Conservation (phyloP, 2,329 filamentous ascomycete species). For the Xylariaceae sp. region DNA sequence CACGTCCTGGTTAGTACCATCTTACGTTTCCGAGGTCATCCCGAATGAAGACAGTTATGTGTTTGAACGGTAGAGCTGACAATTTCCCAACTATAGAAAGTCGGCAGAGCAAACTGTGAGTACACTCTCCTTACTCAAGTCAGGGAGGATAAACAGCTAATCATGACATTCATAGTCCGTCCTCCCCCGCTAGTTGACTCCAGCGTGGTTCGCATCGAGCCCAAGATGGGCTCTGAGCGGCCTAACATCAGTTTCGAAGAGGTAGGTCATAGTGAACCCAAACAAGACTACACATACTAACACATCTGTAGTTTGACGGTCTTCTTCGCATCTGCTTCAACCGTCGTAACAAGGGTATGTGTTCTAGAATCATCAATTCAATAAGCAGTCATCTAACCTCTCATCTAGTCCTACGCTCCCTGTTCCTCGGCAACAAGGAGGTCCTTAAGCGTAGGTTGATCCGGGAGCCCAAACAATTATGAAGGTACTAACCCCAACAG, state of each 20-base stretch:
- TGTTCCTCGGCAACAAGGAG: conserved; percentile 19
- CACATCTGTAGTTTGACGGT: conserved; percentile 40
- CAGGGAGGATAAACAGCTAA: no score
- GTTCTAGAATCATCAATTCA: background rate
- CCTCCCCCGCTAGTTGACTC: conserved; percentile 85
- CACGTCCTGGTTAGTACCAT: conserved; percentile 18
- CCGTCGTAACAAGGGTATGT: conserved; percentile 68
- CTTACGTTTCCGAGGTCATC: background rate
- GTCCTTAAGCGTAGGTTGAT: conserved; percentile 17
- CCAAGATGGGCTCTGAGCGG: conserved; percentile 68
- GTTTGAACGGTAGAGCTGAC: background rate
- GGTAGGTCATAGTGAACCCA: no score
- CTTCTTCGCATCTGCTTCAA: conserved; percentile 71
- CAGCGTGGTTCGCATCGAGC: conserved; percentile 73
- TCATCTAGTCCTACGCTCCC: conserved; percentile 61
- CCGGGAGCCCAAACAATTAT: background rate
- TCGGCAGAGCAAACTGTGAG: conserved; percentile 85
- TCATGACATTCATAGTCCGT: no score
- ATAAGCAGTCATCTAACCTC: background rate
- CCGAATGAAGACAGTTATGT: background rate
- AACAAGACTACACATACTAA: no score
- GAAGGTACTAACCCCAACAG: conserved; percentile 65
- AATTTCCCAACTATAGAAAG: conserved; percentile 48
- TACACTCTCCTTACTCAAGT: no score
- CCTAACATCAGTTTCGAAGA: conserved; percentile 91